Evolutionary conservation across 768 basidiomycete species (phyloP).

Genomic region (Lentinula raphanica): DNA sequence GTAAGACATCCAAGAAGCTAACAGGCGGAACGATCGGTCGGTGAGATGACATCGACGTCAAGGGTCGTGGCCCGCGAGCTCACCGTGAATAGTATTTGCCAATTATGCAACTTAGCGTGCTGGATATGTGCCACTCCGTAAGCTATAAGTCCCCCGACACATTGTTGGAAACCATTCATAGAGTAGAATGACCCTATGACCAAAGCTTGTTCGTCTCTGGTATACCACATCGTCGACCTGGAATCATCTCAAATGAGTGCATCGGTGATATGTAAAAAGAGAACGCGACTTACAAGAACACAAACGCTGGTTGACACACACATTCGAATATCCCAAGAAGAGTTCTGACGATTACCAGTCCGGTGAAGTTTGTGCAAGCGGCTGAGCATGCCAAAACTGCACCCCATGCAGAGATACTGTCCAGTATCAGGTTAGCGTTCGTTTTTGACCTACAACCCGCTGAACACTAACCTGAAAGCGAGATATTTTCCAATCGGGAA

Average conservation of each 20-base stretch:
- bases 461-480: constrained; percentile 31
- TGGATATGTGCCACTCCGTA: constrained; percentile 45
- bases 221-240: constrained; percentile 50
- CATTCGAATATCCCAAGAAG: constrained; percentile 44
- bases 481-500: constrained; percentile 48
- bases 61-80: constrained; percentile 1
- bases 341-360: constrained; percentile 41
- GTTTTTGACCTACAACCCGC: neutral
- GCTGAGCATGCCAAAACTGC: constrained; percentile 44
- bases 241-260: neutral
- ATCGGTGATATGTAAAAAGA: neutral
- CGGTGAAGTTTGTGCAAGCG: constrained; percentile 38
- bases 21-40: constrained; percentile 14
- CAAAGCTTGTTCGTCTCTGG: constrained; percentile 43
- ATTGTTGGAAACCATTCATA: constrained; percentile 45
- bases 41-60: neutral
- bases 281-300: constrained; percentile 29
- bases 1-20: constrained; percentile 40
- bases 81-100: constrained; percentile 44
- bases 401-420: constrained; percentile 38
- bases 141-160: constrained; percentile 43
- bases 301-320: constrained; percentile 44
- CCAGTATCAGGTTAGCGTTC: neutral
- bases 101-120: constrained; percentile 36
- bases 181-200: constrained; percentile 40